phyloP scores from a whole-genome alignment of 257 asterid genomes.

The Capsicum rhomboideum region DNA sequence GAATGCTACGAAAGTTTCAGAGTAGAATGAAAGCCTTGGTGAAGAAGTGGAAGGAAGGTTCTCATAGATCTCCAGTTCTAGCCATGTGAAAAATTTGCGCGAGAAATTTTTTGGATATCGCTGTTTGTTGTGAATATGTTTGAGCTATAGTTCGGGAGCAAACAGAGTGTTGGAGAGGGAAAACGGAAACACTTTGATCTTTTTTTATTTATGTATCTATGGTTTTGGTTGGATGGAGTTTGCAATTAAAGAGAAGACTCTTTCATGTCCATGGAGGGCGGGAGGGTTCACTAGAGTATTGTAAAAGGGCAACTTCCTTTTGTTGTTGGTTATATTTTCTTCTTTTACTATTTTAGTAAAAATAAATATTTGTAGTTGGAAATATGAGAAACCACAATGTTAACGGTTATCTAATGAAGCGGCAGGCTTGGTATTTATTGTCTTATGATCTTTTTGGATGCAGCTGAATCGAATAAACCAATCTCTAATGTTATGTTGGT shows the following conservation, averaged over 20 bases:
- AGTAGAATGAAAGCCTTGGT: background rate
- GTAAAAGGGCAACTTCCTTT: background rate
- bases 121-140: background rate
- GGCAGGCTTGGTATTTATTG: background rate
- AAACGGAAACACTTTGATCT: background rate
- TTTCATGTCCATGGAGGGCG: too few relatives aligned
- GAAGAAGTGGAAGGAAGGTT: background rate
- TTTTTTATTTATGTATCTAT: background rate
- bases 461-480: background rate
- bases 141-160: background rate
- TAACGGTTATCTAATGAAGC: background rate
- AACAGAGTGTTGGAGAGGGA: background rate
- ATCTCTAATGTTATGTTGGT: background rate
- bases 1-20: conserved; percentile 33
- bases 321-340: background rate
- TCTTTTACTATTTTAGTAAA: background rate
- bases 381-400: background rate
- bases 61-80: background rate
- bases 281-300: background rate
- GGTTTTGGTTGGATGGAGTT: background rate
- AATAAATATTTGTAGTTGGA: background rate
- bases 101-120: background rate
- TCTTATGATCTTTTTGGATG: background rate
- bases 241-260: background rate
- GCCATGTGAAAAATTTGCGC: background rate